Evolutionary conservation across 257 asterid genomes (phyloP).

Genomic region (Nicotiana benthamiana): DNA sequence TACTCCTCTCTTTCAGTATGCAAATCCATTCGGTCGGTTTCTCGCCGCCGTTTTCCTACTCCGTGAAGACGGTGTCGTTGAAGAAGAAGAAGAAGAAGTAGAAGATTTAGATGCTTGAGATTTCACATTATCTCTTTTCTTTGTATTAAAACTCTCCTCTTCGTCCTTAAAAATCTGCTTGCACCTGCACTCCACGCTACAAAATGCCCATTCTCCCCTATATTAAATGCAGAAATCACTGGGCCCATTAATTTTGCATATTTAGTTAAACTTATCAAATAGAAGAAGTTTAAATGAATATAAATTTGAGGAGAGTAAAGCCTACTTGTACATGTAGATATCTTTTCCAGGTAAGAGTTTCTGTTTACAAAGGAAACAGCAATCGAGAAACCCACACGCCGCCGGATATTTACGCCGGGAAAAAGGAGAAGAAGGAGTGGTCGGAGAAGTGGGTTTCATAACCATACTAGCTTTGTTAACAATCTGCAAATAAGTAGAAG

Average conservation of each 20-base stretch:
- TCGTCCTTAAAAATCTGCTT: slow-evolving; percentile 89
- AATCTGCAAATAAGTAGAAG: slow-evolving; percentile 27
- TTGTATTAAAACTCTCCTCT: slow-evolving; percentile 35
- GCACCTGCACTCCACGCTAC: slow-evolving; percentile 88
- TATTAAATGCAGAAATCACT: not conserved
- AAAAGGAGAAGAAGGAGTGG: slow-evolving; percentile 18
- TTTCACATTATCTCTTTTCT: slow-evolving; percentile 32
- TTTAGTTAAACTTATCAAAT: no score
- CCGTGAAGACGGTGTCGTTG: slow-evolving; percentile 14
- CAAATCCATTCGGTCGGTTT: slow-evolving; percentile 44
- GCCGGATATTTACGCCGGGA: not conserved
- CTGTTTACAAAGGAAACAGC: slow-evolving; percentile 63
- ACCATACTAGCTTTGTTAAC: slow-evolving; percentile 61
- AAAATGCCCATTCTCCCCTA: slow-evolving; percentile 87
- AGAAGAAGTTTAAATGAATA: no score
- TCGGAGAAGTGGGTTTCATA: slow-evolving; percentile 37
- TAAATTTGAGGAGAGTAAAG: no score
- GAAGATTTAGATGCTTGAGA: not conserved
- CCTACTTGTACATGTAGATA: slow-evolving; percentile 97
- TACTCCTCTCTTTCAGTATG: slow-evolving; percentile 28
- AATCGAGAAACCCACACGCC: slow-evolving; percentile 44
- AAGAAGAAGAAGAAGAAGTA: slow-evolving; percentile 17
- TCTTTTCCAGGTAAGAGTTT: slow-evolving; percentile 71
- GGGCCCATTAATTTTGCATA: no score
- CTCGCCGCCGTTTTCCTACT: slow-evolving; percentile 27